Base-by-base conservation (phyloP, 192 early-diverging fungal species). In the Funneliformis mosseae region DNA sequence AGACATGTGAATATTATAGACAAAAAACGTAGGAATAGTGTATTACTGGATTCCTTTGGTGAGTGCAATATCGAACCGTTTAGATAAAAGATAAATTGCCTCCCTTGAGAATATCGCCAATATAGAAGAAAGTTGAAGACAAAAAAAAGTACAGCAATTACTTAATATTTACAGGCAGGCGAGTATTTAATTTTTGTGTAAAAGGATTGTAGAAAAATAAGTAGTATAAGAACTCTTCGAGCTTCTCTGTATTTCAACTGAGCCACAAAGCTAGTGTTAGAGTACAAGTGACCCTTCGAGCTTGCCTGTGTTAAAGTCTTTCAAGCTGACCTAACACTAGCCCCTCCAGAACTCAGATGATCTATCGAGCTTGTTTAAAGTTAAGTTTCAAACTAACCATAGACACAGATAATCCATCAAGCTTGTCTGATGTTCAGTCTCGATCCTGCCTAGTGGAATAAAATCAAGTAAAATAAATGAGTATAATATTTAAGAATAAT, bases 311-410 rank as follows among this genome's bases (percentile, higher is more conserved):
- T 74, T 74, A 46, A 74, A 74, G 48, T 25, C 48, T 4, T 74
- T 27, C 73, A 6, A 74, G 73, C 48, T 46, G 48, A 74, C 73
- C n/a, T n/a, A 6, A 74, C 45, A 74, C 71, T 74, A 50, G 71
- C 71, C 72, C 72, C 46, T 71, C 72, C 72, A 74, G 72, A 55
- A 74, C 72, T 55, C 48, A 74, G 72, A 55, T 74, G 72, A 74
- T 46, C 72, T 46, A 55, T 27, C 72, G 72, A 74, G 72, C 42
- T 74, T 74, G 72, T 55, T 46, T 74, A 45, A 55, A 42, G 68
- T 70, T 70, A 70, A 50, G 48, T 12, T 16, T 50, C 48, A 12
- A 50, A 2, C 0, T 4, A 2, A 16, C 16, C 48, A 50, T 16
- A 0, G 4, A 50, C 14, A 16, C 48, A 50, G 48, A 48, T 48